Evolutionary conservation across 805 yeast genomes (phyloP).

Genomic region (Wickerhamomyces strasburgensis): DNA sequence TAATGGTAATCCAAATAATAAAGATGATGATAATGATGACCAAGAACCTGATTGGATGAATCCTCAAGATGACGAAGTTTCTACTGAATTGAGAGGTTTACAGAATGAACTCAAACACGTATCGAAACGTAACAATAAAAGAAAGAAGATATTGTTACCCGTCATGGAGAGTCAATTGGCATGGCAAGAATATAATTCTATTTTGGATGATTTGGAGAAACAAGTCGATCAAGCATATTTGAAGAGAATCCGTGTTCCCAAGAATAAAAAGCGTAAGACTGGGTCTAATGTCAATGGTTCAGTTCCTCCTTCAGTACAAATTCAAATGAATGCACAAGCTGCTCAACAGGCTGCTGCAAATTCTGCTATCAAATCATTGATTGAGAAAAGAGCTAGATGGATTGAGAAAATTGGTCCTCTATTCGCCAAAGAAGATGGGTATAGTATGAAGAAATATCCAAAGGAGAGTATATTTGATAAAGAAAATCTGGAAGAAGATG

Average conservation of each 20-base stretch:
- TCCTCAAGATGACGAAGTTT: constrained; percentile 91
- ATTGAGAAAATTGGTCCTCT: constrained; percentile 83
- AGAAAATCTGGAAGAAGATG: constrained; percentile 26
- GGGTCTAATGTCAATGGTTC: constrained; percentile 12
- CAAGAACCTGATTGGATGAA: constrained; percentile 57
- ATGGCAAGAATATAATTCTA: constrained; percentile 89
- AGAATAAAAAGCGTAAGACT: constrained; percentile 35
- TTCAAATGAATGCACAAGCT: constrained; percentile 27
- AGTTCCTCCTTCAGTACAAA: constrained; percentile 28
- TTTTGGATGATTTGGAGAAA: constrained; percentile 89
- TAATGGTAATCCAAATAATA: constrained; percentile 1
- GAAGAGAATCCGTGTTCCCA: constrained; percentile 73
- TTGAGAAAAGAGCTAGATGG: constrained; percentile 90
- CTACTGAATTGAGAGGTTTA: constrained; percentile 71
- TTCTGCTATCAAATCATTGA: constrained; percentile 67
- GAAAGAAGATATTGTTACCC: constrained; percentile 65
- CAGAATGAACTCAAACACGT: constrained; percentile 65
- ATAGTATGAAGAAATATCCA: constrained; percentile 21
- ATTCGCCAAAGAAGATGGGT: constrained; percentile 40
- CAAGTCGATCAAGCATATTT: constrained; percentile 94
- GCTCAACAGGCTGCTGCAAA: constrained; percentile 67
- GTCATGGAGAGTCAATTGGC: constrained; percentile 83
- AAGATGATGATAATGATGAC: constrained; percentile 22
- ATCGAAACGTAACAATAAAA: constrained; percentile 55
- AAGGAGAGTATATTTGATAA: constrained; percentile 19